A percentile compares a stretch with the other conserved stretches of the same genome.
Conservation (phyloP, 2,329 filamentous ascomycete genomes). For the Cordyceps pruinosa region DNA sequence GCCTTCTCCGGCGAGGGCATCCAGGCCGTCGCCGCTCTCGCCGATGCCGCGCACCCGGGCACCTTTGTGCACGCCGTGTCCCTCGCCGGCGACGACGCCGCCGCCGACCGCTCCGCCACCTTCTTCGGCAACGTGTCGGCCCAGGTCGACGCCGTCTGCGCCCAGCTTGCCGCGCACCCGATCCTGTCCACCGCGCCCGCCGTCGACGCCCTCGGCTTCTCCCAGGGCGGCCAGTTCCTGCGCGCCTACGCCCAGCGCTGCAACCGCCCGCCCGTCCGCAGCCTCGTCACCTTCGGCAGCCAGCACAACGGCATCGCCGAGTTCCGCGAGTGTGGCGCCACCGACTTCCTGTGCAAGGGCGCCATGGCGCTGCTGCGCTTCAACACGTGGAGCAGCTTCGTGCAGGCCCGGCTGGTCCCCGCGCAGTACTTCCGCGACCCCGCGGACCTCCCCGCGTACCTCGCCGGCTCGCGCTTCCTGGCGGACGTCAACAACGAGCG, state of each 20-base stretch:
- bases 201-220: constrained; percentile 89
- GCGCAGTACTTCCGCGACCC: constrained; percentile 90
- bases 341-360: constrained; percentile 74
- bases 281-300: constrained; percentile 79
- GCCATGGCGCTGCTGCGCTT: constrained; percentile 71
- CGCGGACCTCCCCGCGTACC: constrained; percentile 56
- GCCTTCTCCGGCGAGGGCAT: constrained; percentile 72
- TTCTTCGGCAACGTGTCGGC: constrained; percentile 86
- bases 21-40: constrained; percentile 61
- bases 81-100: constrained; percentile 57
- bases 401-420: constrained; percentile 76
- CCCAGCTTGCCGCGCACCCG: constrained; percentile 64
- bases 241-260: constrained; percentile 85
- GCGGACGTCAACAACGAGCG: constrained; percentile 97
- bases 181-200: constrained; percentile 76
- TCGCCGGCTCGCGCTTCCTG: constrained; percentile 77
- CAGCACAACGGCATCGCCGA: constrained; percentile 88
- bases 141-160: constrained; percentile 72
- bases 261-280: constrained; percentile 66
- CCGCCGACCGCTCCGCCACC: constrained; percentile 69
- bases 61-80: constrained; percentile 78
- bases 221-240: constrained; percentile 94
- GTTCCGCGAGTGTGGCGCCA: constrained; percentile 65
- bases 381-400: constrained; percentile 73
- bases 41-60: constrained; percentile 66